These are phyloP conservation scores for Backusella tuberculispora DNA, from an alignment of 192 early-diverging fungal genomes.

Conservation along the genomic window DNA sequence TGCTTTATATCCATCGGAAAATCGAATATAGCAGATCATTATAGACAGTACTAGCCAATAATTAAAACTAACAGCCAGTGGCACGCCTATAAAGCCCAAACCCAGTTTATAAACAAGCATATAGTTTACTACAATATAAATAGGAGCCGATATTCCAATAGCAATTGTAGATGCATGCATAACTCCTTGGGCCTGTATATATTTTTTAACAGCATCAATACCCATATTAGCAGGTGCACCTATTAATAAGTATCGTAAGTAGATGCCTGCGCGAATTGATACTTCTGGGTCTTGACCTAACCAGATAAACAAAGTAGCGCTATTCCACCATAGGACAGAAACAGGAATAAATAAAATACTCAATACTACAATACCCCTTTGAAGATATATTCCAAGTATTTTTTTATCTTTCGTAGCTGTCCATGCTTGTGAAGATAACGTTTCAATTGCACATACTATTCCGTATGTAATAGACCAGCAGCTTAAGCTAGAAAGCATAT, in stretches of 20 bases:
- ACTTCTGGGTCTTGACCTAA: too few species aligned
- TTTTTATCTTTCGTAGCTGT: slow-evolving; percentile 66
- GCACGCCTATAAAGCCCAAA: slow-evolving; percentile 86
- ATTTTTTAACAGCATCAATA: too few species aligned
- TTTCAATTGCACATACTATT: slow-evolving; percentile 72
- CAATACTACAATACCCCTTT: slow-evolving; percentile 84
- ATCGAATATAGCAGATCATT: slow-evolving; percentile 66
- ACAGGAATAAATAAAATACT: slow-evolving; percentile 70
- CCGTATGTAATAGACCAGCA: slow-evolving; percentile 71
- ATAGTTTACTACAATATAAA: too few species aligned
- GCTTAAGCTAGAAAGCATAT: slow-evolving; percentile 72
- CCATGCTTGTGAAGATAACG: slow-evolving; percentile 72
- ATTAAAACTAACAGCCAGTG: slow-evolving; percentile 74
- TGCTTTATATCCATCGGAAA: slow-evolving; percentile 61
- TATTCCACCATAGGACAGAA: slow-evolving; percentile 66
- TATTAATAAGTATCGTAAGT: too few species aligned
- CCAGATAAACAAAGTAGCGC: slow-evolving; percentile 68
- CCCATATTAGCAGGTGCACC: too few species aligned
- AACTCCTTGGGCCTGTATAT: too few species aligned
- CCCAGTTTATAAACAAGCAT: too few species aligned
- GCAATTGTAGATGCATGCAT: too few species aligned
- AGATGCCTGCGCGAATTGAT: too few species aligned
- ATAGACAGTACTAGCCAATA: slow-evolving; percentile 74
- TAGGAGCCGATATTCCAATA: too few species aligned
- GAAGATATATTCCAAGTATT: slow-evolving; percentile 72